Conservation (phyloP, 345 rosid species). For the Microcos paniculata region DNA sequence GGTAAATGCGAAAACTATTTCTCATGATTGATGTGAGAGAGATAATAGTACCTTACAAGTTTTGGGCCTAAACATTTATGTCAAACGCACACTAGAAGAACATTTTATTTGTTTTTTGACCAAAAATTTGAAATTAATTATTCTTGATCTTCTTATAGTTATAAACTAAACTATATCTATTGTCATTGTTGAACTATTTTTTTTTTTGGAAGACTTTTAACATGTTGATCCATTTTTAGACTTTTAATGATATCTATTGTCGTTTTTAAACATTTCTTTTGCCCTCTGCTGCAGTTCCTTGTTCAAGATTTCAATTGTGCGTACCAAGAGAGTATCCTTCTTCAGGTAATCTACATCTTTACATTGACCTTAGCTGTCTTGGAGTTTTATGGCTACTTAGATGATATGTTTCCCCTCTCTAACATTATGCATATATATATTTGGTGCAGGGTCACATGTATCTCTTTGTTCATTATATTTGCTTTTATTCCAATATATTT, state of each 20-base stretch:
- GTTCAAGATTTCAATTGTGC: constrained; percentile 98
- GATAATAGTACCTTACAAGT: background rate
- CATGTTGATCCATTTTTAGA: too few relatives aligned
- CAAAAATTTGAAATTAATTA: background rate
- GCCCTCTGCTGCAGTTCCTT: constrained; percentile 49
- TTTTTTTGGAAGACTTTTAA: background rate
- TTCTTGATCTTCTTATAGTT: background rate
- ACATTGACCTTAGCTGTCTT: background rate
- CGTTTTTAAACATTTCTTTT: constrained; percentile 9
- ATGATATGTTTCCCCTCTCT: background rate
- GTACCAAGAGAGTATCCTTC: constrained; percentile 87
- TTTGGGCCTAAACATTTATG: background rate
- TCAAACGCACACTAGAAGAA: background rate
- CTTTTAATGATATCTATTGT: background rate
- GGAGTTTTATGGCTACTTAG: background rate
- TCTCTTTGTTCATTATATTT: constrained; percentile 70
- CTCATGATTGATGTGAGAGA: background rate
- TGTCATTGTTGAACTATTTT: background rate
- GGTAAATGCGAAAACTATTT: background rate
- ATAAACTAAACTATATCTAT: background rate
- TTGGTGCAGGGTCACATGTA: constrained; percentile 92
- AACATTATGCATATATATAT: constrained; percentile 16
- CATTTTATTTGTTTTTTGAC: background rate
- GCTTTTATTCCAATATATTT: constrained; percentile 98
- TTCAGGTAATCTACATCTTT: constrained; percentile 57